phyloP scores from a whole-genome alignment of 257 asterid species.

The Anisodus tanguticus region DNA sequence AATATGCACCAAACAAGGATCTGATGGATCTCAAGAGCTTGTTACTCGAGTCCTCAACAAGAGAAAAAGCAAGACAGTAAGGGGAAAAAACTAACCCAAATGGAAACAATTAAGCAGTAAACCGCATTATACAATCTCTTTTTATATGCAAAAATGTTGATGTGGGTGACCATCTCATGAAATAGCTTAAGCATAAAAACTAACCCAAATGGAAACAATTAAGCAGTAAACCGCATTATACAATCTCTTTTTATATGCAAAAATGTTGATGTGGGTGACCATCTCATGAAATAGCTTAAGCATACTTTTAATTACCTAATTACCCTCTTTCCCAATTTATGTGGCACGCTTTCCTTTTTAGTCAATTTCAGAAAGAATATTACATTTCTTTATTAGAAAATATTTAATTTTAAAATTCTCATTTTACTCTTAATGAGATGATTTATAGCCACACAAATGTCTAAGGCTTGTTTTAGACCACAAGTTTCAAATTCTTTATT shows the following conservation, averaged over 20 bases:
- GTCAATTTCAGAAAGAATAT: neutral
- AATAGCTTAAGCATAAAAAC: neutral
- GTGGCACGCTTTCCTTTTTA: neutral
- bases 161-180: constrained; percentile 6
- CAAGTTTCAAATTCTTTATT: neutral
- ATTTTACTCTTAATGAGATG: neutral
- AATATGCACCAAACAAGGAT: constrained; percentile 8
- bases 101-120: constrained; percentile 17
- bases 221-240: constrained; percentile 4
- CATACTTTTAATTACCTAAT: neutral
- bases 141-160: neutral
- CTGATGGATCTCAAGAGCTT: constrained; percentile 9
- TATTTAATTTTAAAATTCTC: neutral
- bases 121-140: neutral
- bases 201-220: constrained; percentile 10
- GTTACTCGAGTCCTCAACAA: constrained; percentile 11
- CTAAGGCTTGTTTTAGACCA: constrained; percentile 18
- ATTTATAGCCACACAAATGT: neutral
- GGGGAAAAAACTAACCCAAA: neutral
- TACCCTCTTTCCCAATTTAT: neutral
- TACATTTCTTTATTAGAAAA: neutral
- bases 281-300: neutral
- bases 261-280: neutral
- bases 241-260: neutral
- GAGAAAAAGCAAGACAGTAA: constrained; percentile 5